Conservation (phyloP, 495 filamentous ascomycete species). For the Talaromyces stipitatus region DNA sequence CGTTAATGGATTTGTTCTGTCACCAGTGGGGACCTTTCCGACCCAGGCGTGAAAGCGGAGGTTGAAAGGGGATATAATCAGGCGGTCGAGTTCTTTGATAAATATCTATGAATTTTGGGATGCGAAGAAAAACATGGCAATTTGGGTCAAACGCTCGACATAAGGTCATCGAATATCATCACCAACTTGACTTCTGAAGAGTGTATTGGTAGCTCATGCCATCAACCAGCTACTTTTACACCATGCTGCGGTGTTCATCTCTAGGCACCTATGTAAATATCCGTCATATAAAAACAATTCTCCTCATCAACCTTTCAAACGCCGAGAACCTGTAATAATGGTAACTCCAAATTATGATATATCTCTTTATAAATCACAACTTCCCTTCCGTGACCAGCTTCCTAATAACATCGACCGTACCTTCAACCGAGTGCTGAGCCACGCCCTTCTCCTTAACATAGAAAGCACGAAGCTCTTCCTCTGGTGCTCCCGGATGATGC, state of each 20-base stretch:
- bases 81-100: slow-evolving; percentile 63
- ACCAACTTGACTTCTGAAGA: no score
- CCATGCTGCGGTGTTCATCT: no score
- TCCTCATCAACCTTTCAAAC: background rate
- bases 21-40: slow-evolving; percentile 46
- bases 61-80: slow-evolving; percentile 77
- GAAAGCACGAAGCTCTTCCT: slow-evolving; percentile 21
- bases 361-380: slow-evolving; percentile 11
- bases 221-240: no score
- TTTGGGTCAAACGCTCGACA: background rate
- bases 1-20: background rate
- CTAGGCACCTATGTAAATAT: no score
- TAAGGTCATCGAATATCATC: background rate
- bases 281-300: no score
- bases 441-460: slow-evolving; percentile 20
- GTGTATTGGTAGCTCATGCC: no score
- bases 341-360: background rate
- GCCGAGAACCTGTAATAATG: background rate
- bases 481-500: slow-evolving; percentile 27
- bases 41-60: slow-evolving; percentile 60
- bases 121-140: background rate
- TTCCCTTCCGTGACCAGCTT: slow-evolving; percentile 25
- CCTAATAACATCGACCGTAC: slow-evolving; percentile 24
- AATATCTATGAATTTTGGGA: slow-evolving; percentile 52
- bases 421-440: slow-evolving; percentile 27